Evolutionary conservation across 2,329 filamentous ascomycete genomes (phyloP), one percentile per base, ranked within the genome.

Genomic region (Neoscytalidium dimidiatum): DNA sequence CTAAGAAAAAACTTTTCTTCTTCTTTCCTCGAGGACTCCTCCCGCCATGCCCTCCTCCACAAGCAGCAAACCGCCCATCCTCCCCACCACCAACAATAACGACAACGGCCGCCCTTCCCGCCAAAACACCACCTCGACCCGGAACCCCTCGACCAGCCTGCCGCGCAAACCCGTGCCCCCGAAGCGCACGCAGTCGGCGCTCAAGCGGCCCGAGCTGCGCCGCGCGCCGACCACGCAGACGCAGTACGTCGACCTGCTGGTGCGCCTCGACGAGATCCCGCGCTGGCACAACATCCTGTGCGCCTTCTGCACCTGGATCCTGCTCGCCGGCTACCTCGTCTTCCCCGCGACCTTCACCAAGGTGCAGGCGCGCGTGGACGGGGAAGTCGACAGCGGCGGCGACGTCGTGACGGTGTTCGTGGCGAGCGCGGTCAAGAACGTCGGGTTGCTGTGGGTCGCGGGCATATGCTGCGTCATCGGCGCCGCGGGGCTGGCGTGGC

Each of bases 291-390:
- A 82, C 72, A 76, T 84, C 61, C 73, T 83, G 21, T 80, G 80
- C 56, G 75, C 77, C 9, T 67, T 78, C n/a, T 82, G 78, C 64
- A 74, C 78, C 4, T 86, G 80, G 82, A 75, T 84, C 51, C 76
- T 86, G 2, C 78, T 86, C 1, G 81, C 81, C 0, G 83, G 83
- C 29, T 86, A 85, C 74, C 75, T 86, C 17, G 77, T 85, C 46
- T 79, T 84, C 38, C 83, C 83, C 0, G 83, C 81, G 5, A 84
- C 82, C 0, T 86, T 85, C 69, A 84, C 80, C 41, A 80, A 75
- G 33, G 72, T 82, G 49, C 75, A 79, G 64, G 71, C 72, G 31
- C 72, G 71, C 7, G 67, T 76, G 17, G 69, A 75, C 26, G 62
- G 71, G 8, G 67, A 67, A 28, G 58, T 74, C 13, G 70, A 75